Conservation (phyloP, 768 basidiomycete species). For the Kwoniella sp. region DNA sequence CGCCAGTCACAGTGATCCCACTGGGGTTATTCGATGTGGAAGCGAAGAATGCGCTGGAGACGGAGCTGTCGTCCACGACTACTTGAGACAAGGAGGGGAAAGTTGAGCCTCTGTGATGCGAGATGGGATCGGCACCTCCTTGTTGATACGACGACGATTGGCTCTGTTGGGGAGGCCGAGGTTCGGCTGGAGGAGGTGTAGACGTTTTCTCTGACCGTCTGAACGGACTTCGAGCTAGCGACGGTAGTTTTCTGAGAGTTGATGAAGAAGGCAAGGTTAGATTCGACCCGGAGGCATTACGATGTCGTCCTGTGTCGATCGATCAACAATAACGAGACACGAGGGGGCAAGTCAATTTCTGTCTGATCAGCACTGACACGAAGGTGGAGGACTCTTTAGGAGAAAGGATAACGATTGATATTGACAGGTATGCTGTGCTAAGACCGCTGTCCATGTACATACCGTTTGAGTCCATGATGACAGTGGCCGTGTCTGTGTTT, state of each 20-base stretch:
- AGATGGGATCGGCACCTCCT: background rate
- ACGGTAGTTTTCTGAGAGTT: slow-evolving; percentile 32
- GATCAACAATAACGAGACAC: background rate
- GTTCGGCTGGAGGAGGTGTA: slow-evolving; percentile 15
- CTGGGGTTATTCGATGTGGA: slow-evolving; percentile 3
- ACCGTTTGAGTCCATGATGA: slow-evolving; percentile 31
- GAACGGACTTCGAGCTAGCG: slow-evolving; percentile 31
- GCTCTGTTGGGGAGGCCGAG: slow-evolving; percentile 4
- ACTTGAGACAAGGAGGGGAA: slow-evolving; percentile 28
- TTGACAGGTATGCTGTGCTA: background rate
- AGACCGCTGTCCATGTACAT: slow-evolving; percentile 1
- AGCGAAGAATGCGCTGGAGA: slow-evolving; percentile 21
- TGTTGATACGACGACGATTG: background rate
- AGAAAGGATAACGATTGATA: background rate
- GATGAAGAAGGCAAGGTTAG: slow-evolving; percentile 26
- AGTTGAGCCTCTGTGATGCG: slow-evolving; percentile 24
- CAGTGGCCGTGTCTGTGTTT: background rate
- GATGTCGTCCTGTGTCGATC: slow-evolving; percentile 28
- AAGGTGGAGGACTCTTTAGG: background rate
- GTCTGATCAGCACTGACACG: background rate
- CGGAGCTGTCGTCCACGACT: slow-evolving; percentile 22
- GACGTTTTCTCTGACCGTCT: slow-evolving; percentile 29
- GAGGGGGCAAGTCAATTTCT: background rate
- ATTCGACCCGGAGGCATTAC: slow-evolving; percentile 23
- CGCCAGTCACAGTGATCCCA: background rate